Evolutionary conservation across 2,329 filamentous ascomycete species (phyloP).

Genomic region (Aureobasidium musti): DNA sequence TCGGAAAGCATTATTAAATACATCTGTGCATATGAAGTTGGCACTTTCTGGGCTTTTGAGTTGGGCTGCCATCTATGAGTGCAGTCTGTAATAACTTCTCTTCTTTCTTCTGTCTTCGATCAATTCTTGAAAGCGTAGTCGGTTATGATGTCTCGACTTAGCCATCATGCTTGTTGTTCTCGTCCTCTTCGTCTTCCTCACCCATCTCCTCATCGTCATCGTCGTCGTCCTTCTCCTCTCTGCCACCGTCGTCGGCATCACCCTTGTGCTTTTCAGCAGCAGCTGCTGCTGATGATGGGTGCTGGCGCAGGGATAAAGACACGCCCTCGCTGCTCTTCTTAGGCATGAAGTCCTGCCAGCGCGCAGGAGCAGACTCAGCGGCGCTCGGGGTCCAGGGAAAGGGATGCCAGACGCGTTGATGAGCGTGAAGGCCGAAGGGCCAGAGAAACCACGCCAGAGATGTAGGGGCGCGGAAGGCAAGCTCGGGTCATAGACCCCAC

Average conservation of each 20-base stretch:
- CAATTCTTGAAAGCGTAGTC: too few species aligned
- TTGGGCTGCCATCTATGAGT: neutral
- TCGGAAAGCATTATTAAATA: neutral
- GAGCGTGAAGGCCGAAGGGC: neutral
- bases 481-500: neutral
- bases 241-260: neutral
- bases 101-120: neutral
- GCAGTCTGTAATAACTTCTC: neutral
- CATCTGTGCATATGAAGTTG: neutral
- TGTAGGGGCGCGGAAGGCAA: neutral
- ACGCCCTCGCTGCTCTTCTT: neutral
- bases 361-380: neutral
- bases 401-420: neutral
- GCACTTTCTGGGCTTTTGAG: neutral
- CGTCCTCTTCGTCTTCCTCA: too few species aligned
- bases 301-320: neutral
- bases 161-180: too few species aligned
- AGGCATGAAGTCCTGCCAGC: neutral
- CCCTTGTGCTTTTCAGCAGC: too few species aligned
- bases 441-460: neutral
- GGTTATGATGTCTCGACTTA: neutral
- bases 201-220: neutral
- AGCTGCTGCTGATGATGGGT: neutral
- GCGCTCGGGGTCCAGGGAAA: neutral
- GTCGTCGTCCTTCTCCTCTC: neutral